These are phyloP conservation scores for Erysimum cheiranthoides DNA, from an alignment of 345 rosid genomes.

Conservation along the genomic window DNA sequence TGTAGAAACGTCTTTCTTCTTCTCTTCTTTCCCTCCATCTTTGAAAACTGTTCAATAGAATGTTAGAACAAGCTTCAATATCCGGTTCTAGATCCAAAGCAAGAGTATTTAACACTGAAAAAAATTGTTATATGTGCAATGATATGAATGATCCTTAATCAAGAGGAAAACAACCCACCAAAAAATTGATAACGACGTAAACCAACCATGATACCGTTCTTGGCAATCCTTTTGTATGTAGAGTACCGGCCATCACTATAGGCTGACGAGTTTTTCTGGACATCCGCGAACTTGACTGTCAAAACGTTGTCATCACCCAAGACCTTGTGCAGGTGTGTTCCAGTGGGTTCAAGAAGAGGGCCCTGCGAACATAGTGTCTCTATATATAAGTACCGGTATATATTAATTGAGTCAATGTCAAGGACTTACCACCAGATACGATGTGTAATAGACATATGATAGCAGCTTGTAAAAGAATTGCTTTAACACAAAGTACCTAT, in stretches of 20 bases:
- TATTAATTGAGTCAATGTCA: neutral
- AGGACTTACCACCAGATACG: neutral
- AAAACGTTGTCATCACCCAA: constrained; percentile 85
- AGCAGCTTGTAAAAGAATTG: neutral
- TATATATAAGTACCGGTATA: constrained; percentile 3
- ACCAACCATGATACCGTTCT: constrained; percentile 69
- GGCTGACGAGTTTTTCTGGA: constrained; percentile 7
- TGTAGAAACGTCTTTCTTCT: constrained; percentile 57
- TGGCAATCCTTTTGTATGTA: constrained; percentile 49
- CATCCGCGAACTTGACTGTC: constrained; percentile 63
- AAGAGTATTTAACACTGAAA: neutral
- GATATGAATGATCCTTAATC: neutral
- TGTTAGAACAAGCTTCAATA: neutral
- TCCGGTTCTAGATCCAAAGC: neutral
- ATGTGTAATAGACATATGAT: neutral
- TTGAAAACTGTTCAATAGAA: constrained; percentile 67
- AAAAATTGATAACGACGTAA: constrained; percentile 69
- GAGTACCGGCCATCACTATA: constrained; percentile 12
- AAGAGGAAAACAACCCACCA: constrained; percentile 53
- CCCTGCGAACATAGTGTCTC: constrained; percentile 54
- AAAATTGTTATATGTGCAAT: neutral
- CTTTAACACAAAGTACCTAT: neutral
- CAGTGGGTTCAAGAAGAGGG: constrained; percentile 51
- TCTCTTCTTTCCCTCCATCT: constrained; percentile 81
- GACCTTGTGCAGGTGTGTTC: constrained; percentile 67